phyloP scores from a whole-genome alignment of 129 eudicot species.

The Solidago caesia region DNA sequence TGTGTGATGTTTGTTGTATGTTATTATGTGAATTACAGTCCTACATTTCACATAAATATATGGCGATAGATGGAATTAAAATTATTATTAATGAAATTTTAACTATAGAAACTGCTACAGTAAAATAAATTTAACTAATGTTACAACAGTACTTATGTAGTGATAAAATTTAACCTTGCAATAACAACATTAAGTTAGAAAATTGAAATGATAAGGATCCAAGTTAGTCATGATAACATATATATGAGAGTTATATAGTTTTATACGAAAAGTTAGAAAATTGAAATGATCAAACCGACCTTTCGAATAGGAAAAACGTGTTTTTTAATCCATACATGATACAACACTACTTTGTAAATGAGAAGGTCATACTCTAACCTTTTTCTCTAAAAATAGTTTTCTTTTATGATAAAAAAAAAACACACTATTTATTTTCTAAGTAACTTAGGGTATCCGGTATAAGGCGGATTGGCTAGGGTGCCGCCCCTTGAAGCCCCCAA shows the following conservation, averaged over 20 bases:
- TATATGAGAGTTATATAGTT: neutral
- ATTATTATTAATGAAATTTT: neutral
- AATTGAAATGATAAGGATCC: too few species aligned
- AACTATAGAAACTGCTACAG: neutral
- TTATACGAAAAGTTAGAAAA: neutral
- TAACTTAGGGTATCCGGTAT: too few species aligned
- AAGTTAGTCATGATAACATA: neutral
- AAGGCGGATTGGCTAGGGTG: too few species aligned
- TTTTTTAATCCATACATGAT: neutral
- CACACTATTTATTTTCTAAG: too few species aligned
- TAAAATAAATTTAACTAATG: neutral
- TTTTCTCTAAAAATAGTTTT: too few species aligned
- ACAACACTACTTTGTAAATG: too few species aligned
- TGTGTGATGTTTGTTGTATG: slow-evolving; percentile 5
- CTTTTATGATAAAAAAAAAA: too few species aligned
- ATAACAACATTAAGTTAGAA: too few species aligned
- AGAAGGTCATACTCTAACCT: too few species aligned
- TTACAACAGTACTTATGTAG: too few species aligned
- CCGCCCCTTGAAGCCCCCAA: too few species aligned
- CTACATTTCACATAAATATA: neutral
- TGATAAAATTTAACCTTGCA: neutral
- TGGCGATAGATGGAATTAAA: neutral
- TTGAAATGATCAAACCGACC: neutral
- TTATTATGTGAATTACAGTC: neutral
- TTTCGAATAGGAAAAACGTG: neutral